Conservation (phyloP, 2,329 filamentous ascomycete species). For the Sclerotiophoma versabilis region DNA sequence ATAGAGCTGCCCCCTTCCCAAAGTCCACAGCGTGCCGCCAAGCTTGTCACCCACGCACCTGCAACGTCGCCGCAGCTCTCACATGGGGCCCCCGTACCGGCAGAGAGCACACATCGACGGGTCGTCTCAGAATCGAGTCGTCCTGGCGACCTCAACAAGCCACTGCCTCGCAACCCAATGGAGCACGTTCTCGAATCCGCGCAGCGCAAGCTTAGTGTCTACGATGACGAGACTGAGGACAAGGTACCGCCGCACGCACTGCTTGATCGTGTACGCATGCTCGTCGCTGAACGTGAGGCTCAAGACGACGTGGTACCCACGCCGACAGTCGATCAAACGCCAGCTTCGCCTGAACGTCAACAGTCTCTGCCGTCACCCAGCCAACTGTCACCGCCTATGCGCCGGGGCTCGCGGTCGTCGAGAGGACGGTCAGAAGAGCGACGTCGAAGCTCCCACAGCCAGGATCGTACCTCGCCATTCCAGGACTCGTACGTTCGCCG, state of each 20-base stretch:
- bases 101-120: conserved; percentile 16
- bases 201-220: conserved; percentile 11
- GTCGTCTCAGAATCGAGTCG: conserved; percentile 22
- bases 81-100: conserved; percentile 18
- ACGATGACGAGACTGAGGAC: conserved; percentile 23
- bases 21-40: conserved; percentile 22
- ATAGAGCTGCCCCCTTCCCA: conserved; percentile 32
- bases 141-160: conserved; percentile 3
- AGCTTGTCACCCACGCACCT: not conserved
- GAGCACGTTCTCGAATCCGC: conserved; percentile 7
- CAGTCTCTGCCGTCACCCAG: conserved; percentile 22
- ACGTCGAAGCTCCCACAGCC: conserved; percentile 37
- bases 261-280: conserved; percentile 34
- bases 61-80: conserved; percentile 4
- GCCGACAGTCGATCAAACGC: conserved; percentile 13
- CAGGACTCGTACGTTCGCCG: conserved; percentile 32
- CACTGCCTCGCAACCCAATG: conserved; percentile 14
- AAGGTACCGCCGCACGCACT: conserved; percentile 32
- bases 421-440: conserved; percentile 39
- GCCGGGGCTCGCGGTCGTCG: conserved; percentile 35
- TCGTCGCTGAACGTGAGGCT: conserved; percentile 32
- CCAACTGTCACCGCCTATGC: conserved; percentile 29
- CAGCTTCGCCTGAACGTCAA: conserved; percentile 22
- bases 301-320: conserved; percentile 17
- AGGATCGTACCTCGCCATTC: conserved; percentile 39